Conservation (phyloP, 176 grass and related monocot genomes). For the Carex littledalei region DNA sequence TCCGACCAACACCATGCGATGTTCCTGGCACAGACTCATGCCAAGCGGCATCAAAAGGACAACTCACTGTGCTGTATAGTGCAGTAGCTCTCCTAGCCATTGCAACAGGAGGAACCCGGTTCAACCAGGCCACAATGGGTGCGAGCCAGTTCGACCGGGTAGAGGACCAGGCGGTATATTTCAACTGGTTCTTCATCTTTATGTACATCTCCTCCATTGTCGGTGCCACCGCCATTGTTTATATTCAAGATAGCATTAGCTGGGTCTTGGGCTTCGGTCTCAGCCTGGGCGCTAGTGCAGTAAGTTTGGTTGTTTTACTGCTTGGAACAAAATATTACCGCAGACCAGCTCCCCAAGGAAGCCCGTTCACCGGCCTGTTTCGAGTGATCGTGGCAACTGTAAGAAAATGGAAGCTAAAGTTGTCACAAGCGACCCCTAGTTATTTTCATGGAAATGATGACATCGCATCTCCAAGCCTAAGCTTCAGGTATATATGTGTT, state of each 20-base stretch:
- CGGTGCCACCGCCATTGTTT: slow-evolving; percentile 47
- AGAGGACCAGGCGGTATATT: slow-evolving; percentile 45
- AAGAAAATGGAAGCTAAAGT: slow-evolving; percentile 37
- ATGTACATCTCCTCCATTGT: slow-evolving; percentile 41
- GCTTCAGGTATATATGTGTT: slow-evolving; percentile 43
- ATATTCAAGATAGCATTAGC: slow-evolving; percentile 53
- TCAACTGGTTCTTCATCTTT: slow-evolving; percentile 84
- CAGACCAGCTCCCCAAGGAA: slow-evolving; percentile 29
- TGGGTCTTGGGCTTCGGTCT: slow-evolving; percentile 52
- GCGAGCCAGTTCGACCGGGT: slow-evolving; percentile 60
- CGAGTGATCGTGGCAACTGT: slow-evolving; percentile 43
- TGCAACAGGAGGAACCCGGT: slow-evolving; percentile 51
- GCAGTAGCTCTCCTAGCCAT: slow-evolving; percentile 39
- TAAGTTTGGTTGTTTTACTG: slow-evolving; percentile 39
- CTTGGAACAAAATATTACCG: slow-evolving; percentile 46
- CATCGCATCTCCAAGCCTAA: slow-evolving; percentile 25
- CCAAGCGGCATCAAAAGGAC: slow-evolving; percentile 22
- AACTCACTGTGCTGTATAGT: slow-evolving; percentile 41
- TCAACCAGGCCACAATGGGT: slow-evolving; percentile 68
- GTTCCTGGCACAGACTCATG: slow-evolving; percentile 10
- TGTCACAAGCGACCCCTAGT: neutral
- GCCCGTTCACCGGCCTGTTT: slow-evolving; percentile 59
- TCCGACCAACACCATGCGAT: slow-evolving; percentile 33
- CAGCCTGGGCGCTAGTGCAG: slow-evolving; percentile 6
- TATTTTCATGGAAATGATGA: slow-evolving; percentile 34